Conservation (phyloP, 2,329 filamentous ascomycete species). For the Fusarium buharicum region DNA sequence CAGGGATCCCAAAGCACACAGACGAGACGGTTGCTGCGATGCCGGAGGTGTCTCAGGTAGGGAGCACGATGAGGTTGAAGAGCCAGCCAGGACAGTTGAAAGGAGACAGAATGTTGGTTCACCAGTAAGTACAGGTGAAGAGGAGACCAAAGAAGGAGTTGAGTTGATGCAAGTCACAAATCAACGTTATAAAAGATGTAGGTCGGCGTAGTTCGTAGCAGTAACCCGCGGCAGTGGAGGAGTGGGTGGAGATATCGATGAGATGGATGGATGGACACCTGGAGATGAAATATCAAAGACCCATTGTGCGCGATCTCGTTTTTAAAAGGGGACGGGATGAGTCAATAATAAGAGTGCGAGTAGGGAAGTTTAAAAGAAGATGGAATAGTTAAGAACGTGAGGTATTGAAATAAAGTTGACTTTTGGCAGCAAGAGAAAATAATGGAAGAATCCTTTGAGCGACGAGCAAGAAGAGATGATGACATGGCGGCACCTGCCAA, state of each 20-base stretch:
- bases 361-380: not conserved
- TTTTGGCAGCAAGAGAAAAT: constrained; percentile 8
- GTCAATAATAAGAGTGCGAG: not conserved
- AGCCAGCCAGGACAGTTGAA: not conserved
- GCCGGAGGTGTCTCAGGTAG: constrained; percentile 28
- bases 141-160: not conserved
- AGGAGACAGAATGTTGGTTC: not conserved
- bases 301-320: constrained; percentile 18
- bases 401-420: not conserved
- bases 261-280: not conserved
- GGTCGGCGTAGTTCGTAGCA: constrained; percentile 14
- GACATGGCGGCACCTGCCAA: constrained; percentile 22
- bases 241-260: constrained; percentile 37
- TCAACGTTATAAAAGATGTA: constrained; percentile 19
- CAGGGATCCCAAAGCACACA: constrained; percentile 28
- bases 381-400: too few relatives aligned
- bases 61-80: not conserved
- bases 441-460: not conserved
- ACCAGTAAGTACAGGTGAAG: not conserved
- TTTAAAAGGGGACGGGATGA: not conserved
- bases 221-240: constrained; percentile 22
- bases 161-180: constrained; percentile 3
- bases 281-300: constrained; percentile 17
- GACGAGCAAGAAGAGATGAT: constrained; percentile 19
- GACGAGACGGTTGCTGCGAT: constrained; percentile 1